Evolutionary conservation across 2,329 filamentous ascomycete species (phyloP).

Genomic region (Ascochyta pisi): DNA sequence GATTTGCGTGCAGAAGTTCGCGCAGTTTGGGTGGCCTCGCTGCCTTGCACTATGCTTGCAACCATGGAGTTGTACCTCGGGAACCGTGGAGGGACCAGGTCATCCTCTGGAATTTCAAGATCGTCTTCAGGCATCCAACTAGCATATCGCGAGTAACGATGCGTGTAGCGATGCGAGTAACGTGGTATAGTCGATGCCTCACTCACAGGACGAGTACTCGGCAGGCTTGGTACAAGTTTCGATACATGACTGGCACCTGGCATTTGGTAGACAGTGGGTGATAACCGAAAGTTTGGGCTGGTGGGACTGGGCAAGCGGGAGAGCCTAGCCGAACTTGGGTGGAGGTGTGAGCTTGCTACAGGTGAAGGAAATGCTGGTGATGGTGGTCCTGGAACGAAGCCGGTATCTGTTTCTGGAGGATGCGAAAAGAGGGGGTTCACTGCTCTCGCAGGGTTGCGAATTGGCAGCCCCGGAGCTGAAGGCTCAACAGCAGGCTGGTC

Average conservation of each 20-base stretch:
- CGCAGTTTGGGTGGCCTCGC: conserved; percentile 9
- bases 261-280: conserved; percentile 32
- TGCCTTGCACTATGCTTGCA: conserved; percentile 14
- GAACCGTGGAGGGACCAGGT: conserved; percentile 1
- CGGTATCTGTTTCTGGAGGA: conserved; percentile 6
- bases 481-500: conserved; percentile 20
- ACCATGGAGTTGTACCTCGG: conserved; percentile 13
- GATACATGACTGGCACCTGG: conserved; percentile 14
- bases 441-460: conserved; percentile 18
- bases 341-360: conserved; percentile 20
- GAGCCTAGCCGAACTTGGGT: conserved; percentile 25
- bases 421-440: conserved; percentile 22
- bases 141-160: conserved; percentile 14
- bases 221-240: conserved; percentile 13
- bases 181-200: conserved; percentile 19
- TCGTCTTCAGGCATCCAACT: conserved; percentile 17
- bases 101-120: conserved; percentile 4
- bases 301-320: conserved; percentile 21
- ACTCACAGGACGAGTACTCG: conserved; percentile 11
- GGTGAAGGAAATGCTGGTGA: conserved; percentile 22
- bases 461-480: conserved; percentile 9
- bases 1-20: conserved; percentile 10
- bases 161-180: conserved; percentile 15
- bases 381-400: conserved; percentile 21
- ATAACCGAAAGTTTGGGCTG: conserved; percentile 27